Base-by-base conservation (phyloP, 768 basidiomycete species). In the Amanita rubescens region DNA sequence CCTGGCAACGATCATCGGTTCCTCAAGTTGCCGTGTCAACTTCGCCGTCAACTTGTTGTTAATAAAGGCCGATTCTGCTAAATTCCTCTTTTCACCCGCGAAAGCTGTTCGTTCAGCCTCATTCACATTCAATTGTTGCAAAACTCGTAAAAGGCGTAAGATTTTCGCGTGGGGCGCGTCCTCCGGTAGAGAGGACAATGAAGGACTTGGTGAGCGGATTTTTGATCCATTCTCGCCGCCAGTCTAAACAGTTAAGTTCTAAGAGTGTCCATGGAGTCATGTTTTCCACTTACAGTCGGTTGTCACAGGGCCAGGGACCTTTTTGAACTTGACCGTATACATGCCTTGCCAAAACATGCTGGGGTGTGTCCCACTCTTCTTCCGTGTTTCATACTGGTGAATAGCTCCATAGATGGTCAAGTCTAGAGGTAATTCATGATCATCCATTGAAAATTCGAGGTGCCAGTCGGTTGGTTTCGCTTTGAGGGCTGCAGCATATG, bases 1-100 rank as follows among this genome's bases (percentile, higher is more conserved):
- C 93, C 92, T 94, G 1, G 95, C 96, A 41, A 99, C 94, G 58
- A 99, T 96, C 93, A 98, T 96, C 0, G 93, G 91, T 65, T 99
- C 96, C 62, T 99, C 96, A 39, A 99, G 68, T 65, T 98, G 96
- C 33, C 96, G 81, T 11, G 92, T 93, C n/a, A 99, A 78, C 69
- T 99, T 99, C 9, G 96, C 96, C 1, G 93, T 93, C 24, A 99
- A 73, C 68, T 99, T 99, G 72, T 96, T 97, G 67, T 98, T 99
- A 57, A 98, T 82, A 65, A 99, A 99, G 0, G 90, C 81, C 0
- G 90, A 80, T 58, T 94, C 91, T 2, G 84, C 73, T 15, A 96
- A 72, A 56, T 75, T 76, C 37, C 81, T 76, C 54, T 75, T 80
- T 53, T 81, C 76, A 7, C 71, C 70, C 14, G 71, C 67, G 42